These are phyloP conservation scores for Boeremia exigua DNA, from an alignment of 2,329 filamentous ascomycete genomes.

Conservation along the genomic window DNA sequence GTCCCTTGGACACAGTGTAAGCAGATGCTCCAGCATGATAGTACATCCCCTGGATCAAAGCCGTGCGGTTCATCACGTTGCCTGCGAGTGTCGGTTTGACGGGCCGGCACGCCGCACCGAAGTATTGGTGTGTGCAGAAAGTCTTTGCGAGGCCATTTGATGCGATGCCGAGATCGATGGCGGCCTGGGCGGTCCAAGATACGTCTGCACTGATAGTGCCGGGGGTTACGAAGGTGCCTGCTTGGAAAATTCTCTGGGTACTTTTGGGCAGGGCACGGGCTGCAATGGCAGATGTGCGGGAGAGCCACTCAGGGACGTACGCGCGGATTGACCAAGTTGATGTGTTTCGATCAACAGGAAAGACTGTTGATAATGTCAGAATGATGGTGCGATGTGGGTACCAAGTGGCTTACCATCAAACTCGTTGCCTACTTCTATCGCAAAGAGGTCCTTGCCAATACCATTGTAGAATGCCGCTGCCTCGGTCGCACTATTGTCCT, in stretches of 20 bases:
- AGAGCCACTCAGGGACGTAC: slow-evolving; percentile 24
- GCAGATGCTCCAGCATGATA: slow-evolving; percentile 54
- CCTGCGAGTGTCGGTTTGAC: slow-evolving; percentile 59
- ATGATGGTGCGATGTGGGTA: background rate
- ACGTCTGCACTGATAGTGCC: slow-evolving; percentile 17
- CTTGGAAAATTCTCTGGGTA: slow-evolving; percentile 21
- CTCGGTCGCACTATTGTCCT: slow-evolving; percentile 17
- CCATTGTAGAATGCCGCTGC: slow-evolving; percentile 19
- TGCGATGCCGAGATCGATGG: slow-evolving; percentile 22
- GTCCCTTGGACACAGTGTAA: slow-evolving; percentile 48
- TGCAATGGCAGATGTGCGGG: slow-evolving; percentile 17
- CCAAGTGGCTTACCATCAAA: slow-evolving; percentile 21
- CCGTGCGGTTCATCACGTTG: slow-evolving; percentile 70
- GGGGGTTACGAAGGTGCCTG: slow-evolving; percentile 21
- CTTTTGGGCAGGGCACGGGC: slow-evolving; percentile 1
- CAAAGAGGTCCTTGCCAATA: slow-evolving; percentile 20
- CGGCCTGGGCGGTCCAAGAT: slow-evolving; percentile 20
- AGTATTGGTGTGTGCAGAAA: slow-evolving; percentile 27
- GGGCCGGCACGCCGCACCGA: slow-evolving; percentile 22
- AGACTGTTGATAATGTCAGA: slow-evolving; percentile 10
- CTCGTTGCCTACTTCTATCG: slow-evolving; percentile 31
- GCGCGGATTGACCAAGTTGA: slow-evolving; percentile 18
- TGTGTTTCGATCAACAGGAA: slow-evolving; percentile 23
- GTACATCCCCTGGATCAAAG: slow-evolving; percentile 56
- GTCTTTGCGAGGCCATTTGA: slow-evolving; percentile 19